Evolutionary conservation across 805 yeast species (phyloP).

Genomic region (Metschnikowia continentalis): DNA sequence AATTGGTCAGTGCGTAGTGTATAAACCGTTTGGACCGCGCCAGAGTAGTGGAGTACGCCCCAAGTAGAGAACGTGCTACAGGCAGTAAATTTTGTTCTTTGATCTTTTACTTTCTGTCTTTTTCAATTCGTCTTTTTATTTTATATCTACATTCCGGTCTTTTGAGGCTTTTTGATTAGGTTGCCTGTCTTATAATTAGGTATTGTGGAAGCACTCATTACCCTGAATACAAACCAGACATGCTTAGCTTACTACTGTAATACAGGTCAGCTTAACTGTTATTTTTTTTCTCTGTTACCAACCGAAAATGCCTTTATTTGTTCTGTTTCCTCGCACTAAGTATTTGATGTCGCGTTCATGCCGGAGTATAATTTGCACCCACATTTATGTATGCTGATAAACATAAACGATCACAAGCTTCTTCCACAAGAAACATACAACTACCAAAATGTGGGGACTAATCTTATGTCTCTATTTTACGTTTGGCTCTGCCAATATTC

Average conservation of each 20-base stretch:
- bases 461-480: neutral
- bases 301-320: no score
- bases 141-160: no score
- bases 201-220: no score
- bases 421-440: neutral
- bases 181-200: no score
- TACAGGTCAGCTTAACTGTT: no score
- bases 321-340: neutral
- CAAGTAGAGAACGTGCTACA: neutral
- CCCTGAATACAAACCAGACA: no score
- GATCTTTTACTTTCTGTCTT: neutral
- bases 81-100: neutral
- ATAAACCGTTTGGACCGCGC: neutral
- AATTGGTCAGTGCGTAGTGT: slow-evolving; percentile 7
- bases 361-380: neutral
- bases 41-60: neutral
- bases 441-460: neutral
- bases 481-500: neutral
- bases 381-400: neutral
- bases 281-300: no score
- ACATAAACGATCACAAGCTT: neutral
- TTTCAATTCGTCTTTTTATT: no score
- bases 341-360: neutral
- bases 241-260: no score
- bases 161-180: no score